phyloP scores from a whole-genome alignment of 306 rosid genomes.

The Gillenia trifoliata region DNA sequence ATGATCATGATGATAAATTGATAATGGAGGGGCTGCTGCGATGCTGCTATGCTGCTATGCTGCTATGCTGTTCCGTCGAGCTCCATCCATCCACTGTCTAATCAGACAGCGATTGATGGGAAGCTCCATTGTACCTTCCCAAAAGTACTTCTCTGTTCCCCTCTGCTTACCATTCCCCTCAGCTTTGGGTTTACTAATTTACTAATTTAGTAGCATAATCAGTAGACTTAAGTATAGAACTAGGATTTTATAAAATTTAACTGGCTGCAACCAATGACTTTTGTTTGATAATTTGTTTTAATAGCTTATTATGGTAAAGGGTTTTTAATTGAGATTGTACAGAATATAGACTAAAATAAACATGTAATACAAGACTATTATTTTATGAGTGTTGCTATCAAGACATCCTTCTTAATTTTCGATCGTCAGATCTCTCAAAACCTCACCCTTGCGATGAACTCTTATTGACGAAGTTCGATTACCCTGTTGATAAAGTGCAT shows the following conservation, averaged over 20 bases:
- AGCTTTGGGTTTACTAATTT: not conserved
- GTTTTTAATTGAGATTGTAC: not conserved
- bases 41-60: not conserved
- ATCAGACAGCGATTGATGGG: conserved; percentile 34
- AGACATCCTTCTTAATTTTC: too few species aligned
- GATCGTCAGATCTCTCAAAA: too few species aligned
- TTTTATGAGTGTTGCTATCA: too few species aligned
- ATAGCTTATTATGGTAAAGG: not conserved
- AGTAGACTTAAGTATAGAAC: not conserved
- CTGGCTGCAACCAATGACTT: not conserved
- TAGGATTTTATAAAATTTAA: not conserved
- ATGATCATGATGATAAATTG: conserved; percentile 31
- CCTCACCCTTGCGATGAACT: too few species aligned
- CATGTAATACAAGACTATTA: not conserved
- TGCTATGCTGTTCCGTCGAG: not conserved
- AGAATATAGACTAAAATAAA: not conserved
- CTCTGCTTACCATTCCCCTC: conserved; percentile 7
- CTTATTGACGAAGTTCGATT: too few species aligned
- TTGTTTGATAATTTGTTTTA: not conserved
- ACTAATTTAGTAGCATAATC: not conserved
- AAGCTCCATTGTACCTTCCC: conserved; percentile 8
- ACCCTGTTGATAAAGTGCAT: too few species aligned
- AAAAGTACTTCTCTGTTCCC: conserved; percentile 27
- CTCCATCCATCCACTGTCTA: conserved; percentile 29
- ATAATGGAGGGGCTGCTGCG: conserved; percentile 3